phyloP scores from a whole-genome alignment of 805 yeast species.

The Saccharomycopsis fodiens region DNA sequence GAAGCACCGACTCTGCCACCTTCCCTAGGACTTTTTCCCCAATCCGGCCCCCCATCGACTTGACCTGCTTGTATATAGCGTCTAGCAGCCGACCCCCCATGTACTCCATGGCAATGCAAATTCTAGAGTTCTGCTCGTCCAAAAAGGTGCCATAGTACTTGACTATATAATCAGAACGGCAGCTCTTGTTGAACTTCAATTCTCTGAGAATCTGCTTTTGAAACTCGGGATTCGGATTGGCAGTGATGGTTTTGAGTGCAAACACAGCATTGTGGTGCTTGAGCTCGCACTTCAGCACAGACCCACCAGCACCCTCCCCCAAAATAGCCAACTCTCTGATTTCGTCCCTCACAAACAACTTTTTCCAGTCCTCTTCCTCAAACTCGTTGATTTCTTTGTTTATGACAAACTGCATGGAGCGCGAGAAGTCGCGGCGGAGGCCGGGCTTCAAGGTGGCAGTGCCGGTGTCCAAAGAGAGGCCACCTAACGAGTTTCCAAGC shows the following conservation, averaged over 20 bases:
- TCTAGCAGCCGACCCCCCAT: constrained; percentile 93
- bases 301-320: constrained; percentile 95
- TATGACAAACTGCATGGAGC: constrained; percentile 18
- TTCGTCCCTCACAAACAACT: constrained; percentile 40
- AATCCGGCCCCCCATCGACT: constrained; percentile 70
- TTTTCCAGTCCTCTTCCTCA: constrained; percentile 71
- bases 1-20: constrained; percentile 76
- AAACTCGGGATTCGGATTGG: constrained; percentile 63
- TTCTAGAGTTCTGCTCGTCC: constrained; percentile 66
- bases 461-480: constrained; percentile 8
- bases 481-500: background rate
- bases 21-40: constrained; percentile 91
- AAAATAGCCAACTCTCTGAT: constrained; percentile 63
- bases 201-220: constrained; percentile 90
- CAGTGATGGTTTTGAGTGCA: constrained; percentile 60
- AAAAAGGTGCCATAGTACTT: constrained; percentile 89
- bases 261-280: constrained; percentile 54
- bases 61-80: constrained; percentile 76
- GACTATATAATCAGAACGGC: constrained; percentile 79
- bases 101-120: constrained; percentile 93
- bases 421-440: constrained; percentile 10
- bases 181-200: constrained; percentile 76
- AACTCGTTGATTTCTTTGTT: constrained; percentile 43
- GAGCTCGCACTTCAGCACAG: constrained; percentile 73
- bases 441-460: constrained; percentile 3